A percentile compares a stretch with the other conserved stretches of the same genome.
These are phyloP conservation scores for Leishmania amazonensis DNA, from an alignment of 208 protist genomes.

Conservation along the genomic window DNA sequence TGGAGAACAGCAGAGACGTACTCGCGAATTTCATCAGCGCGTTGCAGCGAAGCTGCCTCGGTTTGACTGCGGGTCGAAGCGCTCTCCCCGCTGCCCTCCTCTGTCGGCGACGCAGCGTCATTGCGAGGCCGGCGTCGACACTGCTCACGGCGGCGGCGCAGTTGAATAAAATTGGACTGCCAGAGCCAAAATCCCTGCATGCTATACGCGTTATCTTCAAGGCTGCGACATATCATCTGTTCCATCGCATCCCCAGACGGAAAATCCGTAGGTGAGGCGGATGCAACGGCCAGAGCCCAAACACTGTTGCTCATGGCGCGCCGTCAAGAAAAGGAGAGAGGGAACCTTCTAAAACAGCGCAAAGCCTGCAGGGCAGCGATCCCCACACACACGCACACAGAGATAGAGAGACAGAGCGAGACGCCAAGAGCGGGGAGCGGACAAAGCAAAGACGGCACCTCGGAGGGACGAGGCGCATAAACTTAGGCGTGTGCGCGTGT, in stretches of 20 bases:
- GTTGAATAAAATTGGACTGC: slow-evolving; percentile 33
- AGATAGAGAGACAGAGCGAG: neutral
- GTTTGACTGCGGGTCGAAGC: slow-evolving; percentile 3
- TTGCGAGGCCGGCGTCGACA: slow-evolving; percentile 19
- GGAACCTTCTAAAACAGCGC: neutral
- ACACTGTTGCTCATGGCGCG: slow-evolving; percentile 12
- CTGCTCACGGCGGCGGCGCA: slow-evolving; percentile 27
- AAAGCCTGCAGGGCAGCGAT: neutral
- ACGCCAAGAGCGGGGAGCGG: neutral
- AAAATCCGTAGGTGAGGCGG: slow-evolving; percentile 7
- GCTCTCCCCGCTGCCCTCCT: neutral
- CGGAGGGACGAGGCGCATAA: neutral
- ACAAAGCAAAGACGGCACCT: neutral
- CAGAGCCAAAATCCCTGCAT: slow-evolving; percentile 38
- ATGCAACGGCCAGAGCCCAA: slow-evolving; percentile 10
- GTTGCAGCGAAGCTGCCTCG: slow-evolving; percentile 11
- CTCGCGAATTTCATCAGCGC: slow-evolving; percentile 23
- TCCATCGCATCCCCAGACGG: slow-evolving; percentile 26
- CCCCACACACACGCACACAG: neutral
- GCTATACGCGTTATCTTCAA: slow-evolving; percentile 40
- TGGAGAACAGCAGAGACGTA: slow-evolving; percentile 31
- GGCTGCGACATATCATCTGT: slow-evolving; percentile 25
- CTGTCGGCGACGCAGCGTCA: neutral
- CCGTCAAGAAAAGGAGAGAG: slow-evolving; percentile 3
- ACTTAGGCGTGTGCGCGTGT: neutral